Conservation (phyloP, 164 flowering plant species). For the Litsea cubeba region DNA sequence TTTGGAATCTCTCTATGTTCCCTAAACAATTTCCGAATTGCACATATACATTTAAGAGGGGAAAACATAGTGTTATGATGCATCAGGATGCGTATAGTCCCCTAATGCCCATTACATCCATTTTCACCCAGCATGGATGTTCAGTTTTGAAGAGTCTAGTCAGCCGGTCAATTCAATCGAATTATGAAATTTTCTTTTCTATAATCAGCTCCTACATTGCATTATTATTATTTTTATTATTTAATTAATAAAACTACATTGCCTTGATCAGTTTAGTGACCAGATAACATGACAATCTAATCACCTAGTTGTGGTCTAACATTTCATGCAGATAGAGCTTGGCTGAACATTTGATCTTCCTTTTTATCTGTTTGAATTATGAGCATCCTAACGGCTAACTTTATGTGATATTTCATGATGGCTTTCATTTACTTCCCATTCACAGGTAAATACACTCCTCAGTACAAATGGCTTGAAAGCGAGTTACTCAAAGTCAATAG, state of each 20-base stretch:
- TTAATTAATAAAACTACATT: background rate
- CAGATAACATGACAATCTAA: too few species aligned
- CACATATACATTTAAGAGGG: background rate
- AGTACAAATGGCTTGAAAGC: slow-evolving; percentile 34
- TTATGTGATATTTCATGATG: background rate
- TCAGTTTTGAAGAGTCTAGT: background rate
- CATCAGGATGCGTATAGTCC: background rate
- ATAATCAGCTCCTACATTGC: background rate
- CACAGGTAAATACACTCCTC: slow-evolving; percentile 40
- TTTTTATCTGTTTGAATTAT: background rate
- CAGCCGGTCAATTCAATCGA: background rate
- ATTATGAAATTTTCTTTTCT: background rate
- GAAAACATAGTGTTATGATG: background rate
- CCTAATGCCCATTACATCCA: background rate
- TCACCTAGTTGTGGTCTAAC: too few species aligned
- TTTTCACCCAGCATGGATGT: too few species aligned
- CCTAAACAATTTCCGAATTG: background rate
- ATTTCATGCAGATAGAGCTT: background rate
- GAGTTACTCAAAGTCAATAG: slow-evolving; percentile 38
- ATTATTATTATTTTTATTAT: background rate
- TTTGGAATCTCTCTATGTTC: background rate
- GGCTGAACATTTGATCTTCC: background rate
- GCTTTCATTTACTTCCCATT: background rate
- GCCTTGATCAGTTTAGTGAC: background rate
- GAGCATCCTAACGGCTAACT: background rate